These are phyloP conservation scores for Thielaviopsis euricoi DNA, from an alignment of 2,329 filamentous ascomycete genomes.

Conservation along the genomic window DNA sequence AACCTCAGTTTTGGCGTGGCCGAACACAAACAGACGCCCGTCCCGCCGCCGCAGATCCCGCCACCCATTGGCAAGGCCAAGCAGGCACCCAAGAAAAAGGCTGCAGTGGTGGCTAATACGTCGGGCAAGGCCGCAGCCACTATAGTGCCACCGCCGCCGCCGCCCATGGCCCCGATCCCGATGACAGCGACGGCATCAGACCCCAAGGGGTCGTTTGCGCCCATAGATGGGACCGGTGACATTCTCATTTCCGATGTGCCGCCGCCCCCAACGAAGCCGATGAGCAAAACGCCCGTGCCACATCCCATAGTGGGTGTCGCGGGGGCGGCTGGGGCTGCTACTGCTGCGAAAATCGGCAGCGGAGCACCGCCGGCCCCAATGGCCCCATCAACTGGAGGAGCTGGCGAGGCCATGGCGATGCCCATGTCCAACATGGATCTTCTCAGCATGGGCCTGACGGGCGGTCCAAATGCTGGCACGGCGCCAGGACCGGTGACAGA, in stretches of 20 bases:
- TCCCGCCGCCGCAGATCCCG: slow-evolving; percentile 12
- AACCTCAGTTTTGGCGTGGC: slow-evolving; percentile 1
- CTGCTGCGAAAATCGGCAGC: not conserved
- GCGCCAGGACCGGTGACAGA: no score
- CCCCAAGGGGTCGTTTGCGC: slow-evolving; percentile 3
- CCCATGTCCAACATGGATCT: not conserved
- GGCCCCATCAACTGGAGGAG: not conserved
- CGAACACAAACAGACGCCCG: slow-evolving; percentile 10
- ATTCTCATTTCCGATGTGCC: slow-evolving; percentile 7
- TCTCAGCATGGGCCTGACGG: not conserved
- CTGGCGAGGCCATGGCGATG: not conserved
- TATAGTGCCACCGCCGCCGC: slow-evolving; percentile 13
- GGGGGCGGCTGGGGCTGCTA: not conserved
- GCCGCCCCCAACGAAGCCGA: slow-evolving; percentile 1
- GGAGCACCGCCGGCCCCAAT: not conserved
- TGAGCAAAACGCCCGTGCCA: slow-evolving; percentile 8
- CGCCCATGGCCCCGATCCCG: not conserved
- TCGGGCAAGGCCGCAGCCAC: slow-evolving; percentile 12
- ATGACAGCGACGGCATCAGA: not conserved
- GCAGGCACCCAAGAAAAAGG: slow-evolving; percentile 17
- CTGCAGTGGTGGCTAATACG: slow-evolving; percentile 20
- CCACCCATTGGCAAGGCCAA: not conserved
- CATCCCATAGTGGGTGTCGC: slow-evolving; percentile 11
- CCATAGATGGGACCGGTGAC: slow-evolving; percentile 6
- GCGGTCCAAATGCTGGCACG: not conserved